Percentiles rank a stretch among this genome's conserved stretches.
Conservation (phyloP, 805 yeast genomes). For the Ogataea minuta region DNA sequence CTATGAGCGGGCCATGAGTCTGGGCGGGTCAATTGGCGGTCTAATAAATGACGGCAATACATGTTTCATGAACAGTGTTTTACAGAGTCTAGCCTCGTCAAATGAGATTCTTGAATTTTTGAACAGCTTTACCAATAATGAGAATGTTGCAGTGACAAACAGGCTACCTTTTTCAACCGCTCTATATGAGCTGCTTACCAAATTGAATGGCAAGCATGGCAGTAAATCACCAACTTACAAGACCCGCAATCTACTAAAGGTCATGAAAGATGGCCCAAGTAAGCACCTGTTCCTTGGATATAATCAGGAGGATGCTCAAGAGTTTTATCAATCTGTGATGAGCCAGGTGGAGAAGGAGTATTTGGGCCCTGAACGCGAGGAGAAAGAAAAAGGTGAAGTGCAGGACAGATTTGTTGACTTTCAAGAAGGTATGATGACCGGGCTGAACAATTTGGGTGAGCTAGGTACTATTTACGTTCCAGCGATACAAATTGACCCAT, state of each 20-base stretch:
- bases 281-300: constrained; percentile 77
- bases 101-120: constrained; percentile 56
- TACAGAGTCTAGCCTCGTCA: constrained; percentile 80
- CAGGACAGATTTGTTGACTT: constrained; percentile 28
- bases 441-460: constrained; percentile 49
- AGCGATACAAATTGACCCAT: constrained; percentile 75
- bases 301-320: constrained; percentile 96
- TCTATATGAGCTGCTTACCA: constrained; percentile 49
- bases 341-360: constrained; percentile 61
- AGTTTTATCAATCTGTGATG: constrained; percentile 81
- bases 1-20: constrained; percentile 41
- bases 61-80: constrained; percentile 89
- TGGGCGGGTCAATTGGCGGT: constrained; percentile 82
- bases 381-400: constrained; percentile 25
- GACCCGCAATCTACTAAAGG: constrained; percentile 57
- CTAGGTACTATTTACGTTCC: constrained; percentile 69
- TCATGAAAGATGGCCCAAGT: constrained; percentile 76
- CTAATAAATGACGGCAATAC: constrained; percentile 88
- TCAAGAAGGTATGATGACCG: constrained; percentile 33
- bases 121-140: constrained; percentile 37
- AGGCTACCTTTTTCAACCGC: constrained; percentile 47
- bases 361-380: constrained; percentile 27
- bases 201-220: constrained; percentile 56
- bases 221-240: constrained; percentile 56
- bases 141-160: constrained; percentile 15